Evolutionary conservation across 176 grass and related monocot genomes (phyloP), one percentile per base, ranked within the genome.

Genomic region (Guadua angustifolia): DNA sequence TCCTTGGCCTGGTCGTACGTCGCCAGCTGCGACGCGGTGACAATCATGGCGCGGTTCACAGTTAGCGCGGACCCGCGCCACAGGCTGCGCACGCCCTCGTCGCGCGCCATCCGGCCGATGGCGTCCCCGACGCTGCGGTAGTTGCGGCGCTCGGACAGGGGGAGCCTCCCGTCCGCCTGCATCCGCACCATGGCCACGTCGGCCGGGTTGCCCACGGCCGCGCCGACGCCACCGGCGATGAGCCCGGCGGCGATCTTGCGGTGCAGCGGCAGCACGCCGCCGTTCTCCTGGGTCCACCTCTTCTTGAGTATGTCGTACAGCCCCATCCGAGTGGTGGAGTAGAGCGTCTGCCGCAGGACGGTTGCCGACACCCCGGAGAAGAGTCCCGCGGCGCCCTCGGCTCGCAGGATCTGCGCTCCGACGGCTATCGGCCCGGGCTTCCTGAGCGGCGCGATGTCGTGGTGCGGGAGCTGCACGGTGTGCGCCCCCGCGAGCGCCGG

Each of bases 101-200:
- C 68, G 24, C 84, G 86, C 18, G 74, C 75, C 94, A 93, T 96
- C 32, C 88, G 84, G 11, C 40, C 55, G 80, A 96, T 96, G 64
- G 94, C 94, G 74, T 97, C 94, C 0, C 86, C 86, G 10, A 97
- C 92, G 77, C 92, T 80, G 32, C 85, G 79, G 94, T 97, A 97
- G 88, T 92, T 94, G 5, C 94, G 78, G 63, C 94, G 92, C 15
- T 97, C 92, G 1, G 92, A 92, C 3, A 84, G 26, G 5, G 94
- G 94, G 13, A 97, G 94, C 1, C 90, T 26, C 6, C 94, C 92
- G 72, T 94, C 94, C 0, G 94, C 94, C 84, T 97, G 94, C 92
- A 97, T 97, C 76, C 94, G 86, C 38, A 97, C 94, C 94, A 97
- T 97, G 66, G 94, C 94, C 9, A 97, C 85, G 83, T 97, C 94